A percentile compares a stretch with the other conserved stretches of the same genome.
phyloP scores from a whole-genome alignment of 345 rosid species.

The Sisymbrium irio region DNA sequence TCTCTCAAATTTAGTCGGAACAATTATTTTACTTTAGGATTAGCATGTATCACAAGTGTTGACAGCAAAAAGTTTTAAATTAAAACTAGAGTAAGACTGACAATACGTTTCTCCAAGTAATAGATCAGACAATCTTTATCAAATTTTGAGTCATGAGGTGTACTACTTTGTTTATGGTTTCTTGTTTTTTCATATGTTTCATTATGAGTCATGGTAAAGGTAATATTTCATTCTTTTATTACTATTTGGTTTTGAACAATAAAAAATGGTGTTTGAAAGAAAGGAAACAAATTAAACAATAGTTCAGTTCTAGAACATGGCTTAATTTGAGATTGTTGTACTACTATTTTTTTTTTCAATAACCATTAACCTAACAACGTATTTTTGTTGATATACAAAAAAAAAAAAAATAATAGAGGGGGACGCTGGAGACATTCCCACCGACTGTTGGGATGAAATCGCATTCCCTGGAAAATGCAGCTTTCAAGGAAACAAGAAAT shows the following conservation, averaged over 20 bases:
- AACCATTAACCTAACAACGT: background rate
- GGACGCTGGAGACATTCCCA: background rate
- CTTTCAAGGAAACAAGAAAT: background rate
- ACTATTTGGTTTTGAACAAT: too few species aligned
- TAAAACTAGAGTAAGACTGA: background rate
- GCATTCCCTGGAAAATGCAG: background rate
- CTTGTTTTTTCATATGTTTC: constrained; percentile 6
- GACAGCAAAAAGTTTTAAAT: background rate
- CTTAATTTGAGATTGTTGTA: background rate
- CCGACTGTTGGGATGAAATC: background rate
- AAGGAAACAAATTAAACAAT: background rate
- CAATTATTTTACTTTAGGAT: background rate
- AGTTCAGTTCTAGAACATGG: background rate
- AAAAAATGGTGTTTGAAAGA: background rate
- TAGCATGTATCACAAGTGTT: background rate
- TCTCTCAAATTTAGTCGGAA: background rate
- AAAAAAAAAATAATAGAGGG: background rate
- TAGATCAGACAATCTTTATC: background rate
- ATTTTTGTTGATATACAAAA: background rate
- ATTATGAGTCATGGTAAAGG: constrained; percentile 10
- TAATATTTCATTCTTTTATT: background rate
- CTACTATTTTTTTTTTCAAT: background rate
- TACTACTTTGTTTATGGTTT: background rate
- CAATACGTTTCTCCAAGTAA: background rate
- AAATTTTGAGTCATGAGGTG: background rate